Evolutionary conservation across 148 eudicot genomes (phyloP).

Genomic region (Camellia granthamiana): DNA sequence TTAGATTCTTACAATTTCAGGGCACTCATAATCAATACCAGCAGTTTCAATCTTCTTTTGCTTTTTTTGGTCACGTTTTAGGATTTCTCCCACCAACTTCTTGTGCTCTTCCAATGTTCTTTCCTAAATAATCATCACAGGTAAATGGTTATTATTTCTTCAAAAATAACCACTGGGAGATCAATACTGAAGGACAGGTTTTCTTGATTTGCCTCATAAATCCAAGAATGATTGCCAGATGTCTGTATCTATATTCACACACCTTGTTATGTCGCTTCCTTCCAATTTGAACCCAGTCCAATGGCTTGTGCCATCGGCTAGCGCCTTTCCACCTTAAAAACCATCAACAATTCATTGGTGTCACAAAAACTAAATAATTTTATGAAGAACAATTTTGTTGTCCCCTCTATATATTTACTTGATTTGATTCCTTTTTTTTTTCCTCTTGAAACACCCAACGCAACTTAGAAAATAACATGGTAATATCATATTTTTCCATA

Average conservation of each 20-base stretch:
- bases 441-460: neutral
- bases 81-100: constrained; percentile 63
- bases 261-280: constrained; percentile 73
- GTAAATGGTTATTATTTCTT: neutral
- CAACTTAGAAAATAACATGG: neutral
- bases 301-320: constrained; percentile 36
- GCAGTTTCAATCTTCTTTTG: constrained; percentile 72
- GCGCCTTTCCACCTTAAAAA: constrained; percentile 74
- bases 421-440: neutral
- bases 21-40: constrained; percentile 90
- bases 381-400: neutral
- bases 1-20: constrained; percentile 63
- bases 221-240: neutral
- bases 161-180: neutral
- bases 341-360: neutral
- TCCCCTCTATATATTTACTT: neutral
- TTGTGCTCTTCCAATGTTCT: constrained; percentile 70
- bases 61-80: constrained; percentile 68
- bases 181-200: neutral
- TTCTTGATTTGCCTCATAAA: neutral
- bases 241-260: neutral
- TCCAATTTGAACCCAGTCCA: constrained; percentile 68
- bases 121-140: constrained; percentile 43
- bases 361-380: neutral
- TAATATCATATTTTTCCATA: neutral